Evolutionary conservation across 169 alveolate species (phyloP).

Genomic region (Cryptosporidium viatorum): DNA sequence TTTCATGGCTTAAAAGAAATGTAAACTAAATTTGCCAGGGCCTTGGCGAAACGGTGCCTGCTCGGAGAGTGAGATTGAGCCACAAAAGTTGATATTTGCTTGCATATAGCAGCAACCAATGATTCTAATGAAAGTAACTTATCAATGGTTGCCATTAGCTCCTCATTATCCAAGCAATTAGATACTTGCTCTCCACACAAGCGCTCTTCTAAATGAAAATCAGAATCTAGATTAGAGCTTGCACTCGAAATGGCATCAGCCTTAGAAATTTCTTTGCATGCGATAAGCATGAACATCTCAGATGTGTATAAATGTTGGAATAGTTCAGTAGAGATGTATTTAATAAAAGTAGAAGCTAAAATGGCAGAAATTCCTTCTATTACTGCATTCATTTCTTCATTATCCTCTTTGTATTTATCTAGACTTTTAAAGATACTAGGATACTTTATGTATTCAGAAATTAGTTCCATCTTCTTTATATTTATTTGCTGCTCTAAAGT

Average conservation of each 20-base stretch:
- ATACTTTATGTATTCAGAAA: constrained; percentile 61
- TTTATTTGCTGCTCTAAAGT: constrained; percentile 38
- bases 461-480: constrained; percentile 59
- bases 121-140: constrained; percentile 59
- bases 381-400: constrained; percentile 14
- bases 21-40: constrained; percentile 65
- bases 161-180: constrained; percentile 33
- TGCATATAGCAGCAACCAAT: constrained; percentile 61
- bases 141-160: constrained; percentile 51
- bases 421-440: constrained; percentile 10
- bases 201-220: not conserved
- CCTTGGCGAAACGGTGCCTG: constrained; percentile 69
- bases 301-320: constrained; percentile 67
- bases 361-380: constrained; percentile 65
- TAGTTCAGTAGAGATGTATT: constrained; percentile 63
- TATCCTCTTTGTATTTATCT: constrained; percentile 3
- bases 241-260: not conserved
- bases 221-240: not conserved
- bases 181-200: not conserved
- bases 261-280: constrained; percentile 39
- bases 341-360: constrained; percentile 67
- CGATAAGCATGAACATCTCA: constrained; percentile 32
- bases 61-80: constrained; percentile 75
- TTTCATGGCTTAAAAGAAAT: constrained; percentile 54
- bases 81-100: constrained; percentile 73